Evolutionary conservation across 2,329 filamentous ascomycete genomes (phyloP).

Genomic region (Cordyceps farinosa): DNA sequence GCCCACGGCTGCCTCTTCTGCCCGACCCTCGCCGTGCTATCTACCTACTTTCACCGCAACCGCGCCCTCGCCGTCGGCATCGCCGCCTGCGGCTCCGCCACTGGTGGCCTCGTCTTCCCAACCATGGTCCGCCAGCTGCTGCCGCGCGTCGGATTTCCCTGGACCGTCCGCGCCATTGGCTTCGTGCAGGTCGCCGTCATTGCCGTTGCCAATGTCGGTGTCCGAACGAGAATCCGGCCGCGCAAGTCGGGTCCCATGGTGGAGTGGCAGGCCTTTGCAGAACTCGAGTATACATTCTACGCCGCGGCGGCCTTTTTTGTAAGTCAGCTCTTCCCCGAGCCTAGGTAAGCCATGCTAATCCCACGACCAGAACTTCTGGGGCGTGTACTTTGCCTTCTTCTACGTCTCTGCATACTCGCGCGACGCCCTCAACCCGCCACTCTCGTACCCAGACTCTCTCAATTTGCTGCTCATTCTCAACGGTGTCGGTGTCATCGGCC

Average conservation of each 20-base stretch:
- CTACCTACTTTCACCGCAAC: conserved; percentile 60
- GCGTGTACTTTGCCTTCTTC: conserved; percentile 57
- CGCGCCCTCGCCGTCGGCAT: conserved; percentile 60
- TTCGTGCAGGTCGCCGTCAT: conserved; percentile 53
- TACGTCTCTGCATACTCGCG: conserved; percentile 52
- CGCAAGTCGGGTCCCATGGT: conserved; percentile 39
- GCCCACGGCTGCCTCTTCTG: conserved; percentile 63
- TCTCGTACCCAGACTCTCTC: conserved; percentile 50
- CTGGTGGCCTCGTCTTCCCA: conserved; percentile 59
- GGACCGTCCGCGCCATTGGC: conserved; percentile 56
- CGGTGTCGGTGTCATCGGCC: conserved; percentile 55
- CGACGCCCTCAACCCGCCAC: conserved; percentile 34
- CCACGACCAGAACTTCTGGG: conserved; percentile 42
- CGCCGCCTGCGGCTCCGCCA: conserved; percentile 55
- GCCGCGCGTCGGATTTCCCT: conserved; percentile 37
- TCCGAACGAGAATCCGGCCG: conserved; percentile 40
- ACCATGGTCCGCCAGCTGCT: conserved; percentile 29
- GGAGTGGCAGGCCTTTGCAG: conserved; percentile 44
- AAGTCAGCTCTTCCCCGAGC: conserved; percentile 6
- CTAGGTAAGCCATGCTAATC: background rate
- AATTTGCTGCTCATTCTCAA: conserved; percentile 64
- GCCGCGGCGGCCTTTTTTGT: conserved; percentile 33
- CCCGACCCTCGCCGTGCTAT: conserved; percentile 60
- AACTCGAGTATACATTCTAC: conserved; percentile 35
- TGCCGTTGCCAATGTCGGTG: conserved; percentile 34